Percentiles rank a stretch among this genome's conserved stretches.
These are phyloP conservation scores for Gaeumannomyces tritici DNA, from an alignment of 2,329 filamentous ascomycete species.

Conservation along the genomic window DNA sequence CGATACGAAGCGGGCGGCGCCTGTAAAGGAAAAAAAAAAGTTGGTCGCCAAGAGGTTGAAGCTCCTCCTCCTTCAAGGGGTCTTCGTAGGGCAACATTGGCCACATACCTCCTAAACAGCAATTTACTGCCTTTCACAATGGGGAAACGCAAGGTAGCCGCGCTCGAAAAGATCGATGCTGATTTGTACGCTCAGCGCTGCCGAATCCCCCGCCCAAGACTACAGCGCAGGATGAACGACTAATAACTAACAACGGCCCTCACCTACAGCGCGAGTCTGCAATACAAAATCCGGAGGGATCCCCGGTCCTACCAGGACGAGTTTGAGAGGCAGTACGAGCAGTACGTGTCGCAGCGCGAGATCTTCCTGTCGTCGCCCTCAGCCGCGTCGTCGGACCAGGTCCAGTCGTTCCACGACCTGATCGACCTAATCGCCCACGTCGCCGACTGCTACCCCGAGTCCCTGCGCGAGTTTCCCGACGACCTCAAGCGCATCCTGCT, in stretches of 20 bases:
- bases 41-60: neutral
- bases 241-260: neutral
- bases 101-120: neutral
- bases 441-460: slow-evolving; percentile 81
- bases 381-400: slow-evolving; percentile 65
- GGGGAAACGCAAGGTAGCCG: slow-evolving; percentile 83
- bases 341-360: slow-evolving; percentile 84
- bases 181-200: slow-evolving; percentile 51
- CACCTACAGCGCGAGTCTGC: slow-evolving; percentile 62
- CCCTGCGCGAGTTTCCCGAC: slow-evolving; percentile 66
- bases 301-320: slow-evolving; percentile 82
- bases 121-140: slow-evolving; percentile 31
- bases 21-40: neutral
- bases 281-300: slow-evolving; percentile 85
- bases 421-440: slow-evolving; percentile 92
- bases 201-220: neutral
- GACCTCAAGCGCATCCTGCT: slow-evolving; percentile 75
- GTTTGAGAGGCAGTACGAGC: slow-evolving; percentile 66
- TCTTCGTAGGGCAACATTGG: neutral
- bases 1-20: neutral
- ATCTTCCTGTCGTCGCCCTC: slow-evolving; percentile 82
- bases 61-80: neutral
- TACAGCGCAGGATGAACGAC: neutral
- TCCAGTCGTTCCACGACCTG: slow-evolving; percentile 79
- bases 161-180: slow-evolving; percentile 90